Evolutionary conservation across 2,329 filamentous ascomycete species (phyloP), one percentile per base, ranked within the genome.

Genomic region (Tolypocladium guangdongense): DNA sequence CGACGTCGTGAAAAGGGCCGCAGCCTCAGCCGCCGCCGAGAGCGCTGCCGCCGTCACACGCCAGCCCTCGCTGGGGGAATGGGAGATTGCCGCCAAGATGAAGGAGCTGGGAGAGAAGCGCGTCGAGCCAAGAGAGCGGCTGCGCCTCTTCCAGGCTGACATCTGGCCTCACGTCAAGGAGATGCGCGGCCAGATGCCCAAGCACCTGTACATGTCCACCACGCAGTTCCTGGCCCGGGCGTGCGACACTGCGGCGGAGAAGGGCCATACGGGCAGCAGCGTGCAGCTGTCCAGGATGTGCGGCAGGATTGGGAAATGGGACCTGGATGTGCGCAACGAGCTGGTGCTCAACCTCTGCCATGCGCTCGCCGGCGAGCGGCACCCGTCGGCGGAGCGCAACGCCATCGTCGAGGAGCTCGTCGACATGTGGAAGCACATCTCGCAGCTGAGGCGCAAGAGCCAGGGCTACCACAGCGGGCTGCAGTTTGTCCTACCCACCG

Each of bases 351-450:
- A 59, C 46, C 55, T 71, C 32, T 71, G 68, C 55, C 59, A 60
- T 32, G 53, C 36, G 10, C 49, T 64, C 45, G 36, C 57, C n/a
- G 52, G 54, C n/a, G n/a, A 41, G 4, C 57, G 59, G 39, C 54
- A 60, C 32, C 35, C 54, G 4, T 52, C 52, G 7, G 32, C 46
- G 2, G 41, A 57, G 7, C 61, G 63, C 27, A 54, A 49, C 1
- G 50, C 35, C 45, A 24, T 67, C 20, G 49, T 65, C 41, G 52
- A 60, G 0, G 67, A 71, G 55, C 59, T 71, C 5, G 39, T 70
- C 33, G 60, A 61, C 14, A 54, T 71, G 51, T 72, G 70, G 70
- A 64, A 66, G 58, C 66, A 70, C 53, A 54, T 71, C 16, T 69
- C 70, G 1, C 65, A 68, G 50, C 57, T 71, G 39, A 63, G 59